Base-by-base conservation (phyloP, 1,284 basidiomycete species). In the Pulveroboletus ridleyi region DNA sequence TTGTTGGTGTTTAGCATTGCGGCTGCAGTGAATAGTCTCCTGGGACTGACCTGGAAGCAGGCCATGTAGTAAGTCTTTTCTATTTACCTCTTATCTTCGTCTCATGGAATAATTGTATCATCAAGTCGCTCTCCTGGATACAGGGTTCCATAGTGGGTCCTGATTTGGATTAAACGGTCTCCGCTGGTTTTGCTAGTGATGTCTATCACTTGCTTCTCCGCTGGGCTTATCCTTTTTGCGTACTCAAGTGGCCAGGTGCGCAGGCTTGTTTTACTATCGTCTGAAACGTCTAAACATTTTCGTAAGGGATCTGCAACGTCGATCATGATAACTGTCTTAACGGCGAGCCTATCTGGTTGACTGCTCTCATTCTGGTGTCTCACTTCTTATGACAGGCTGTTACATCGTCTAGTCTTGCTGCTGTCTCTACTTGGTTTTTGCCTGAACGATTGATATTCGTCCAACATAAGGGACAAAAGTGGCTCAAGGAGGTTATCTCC, bases 351-450 rank as follows among this genome's bases (percentile, higher is more conserved):
- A 39, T 44, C 50, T 35, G 25, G 42, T 49, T 56, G 41, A 52
- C n/a, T 41, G 7, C 33, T 63, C n/a, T 17, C 17, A 29, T 42
- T 47, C 20, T 17, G 23, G 20, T 42, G 42, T 41, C 71, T 74
- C 56, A 76, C 49, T 56, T 23, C 2, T 29, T 2, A 58, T 55
- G 55, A 52, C 52, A 76, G 74, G 75, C 68, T 62, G 74, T 90
- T 70, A 92, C 90, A 33, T 90, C 88, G 35, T 89, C 91, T 68
- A 91, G 91, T 59, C 84, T 93, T n/a, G 80, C 83, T 23, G 90
- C 90, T 13, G 90, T 93, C 14, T 91, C 90, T 3, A 80, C 85
- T 2, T 93, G 91, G 91, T 92, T 93, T 73, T 85, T 86, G 9
- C 89, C 87, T 9, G 91, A 93, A 75, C 85, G 90, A 25, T 90